These are phyloP conservation scores for Rhizophora apiculata DNA, from an alignment of 345 rosid species.

Conservation along the genomic window DNA sequence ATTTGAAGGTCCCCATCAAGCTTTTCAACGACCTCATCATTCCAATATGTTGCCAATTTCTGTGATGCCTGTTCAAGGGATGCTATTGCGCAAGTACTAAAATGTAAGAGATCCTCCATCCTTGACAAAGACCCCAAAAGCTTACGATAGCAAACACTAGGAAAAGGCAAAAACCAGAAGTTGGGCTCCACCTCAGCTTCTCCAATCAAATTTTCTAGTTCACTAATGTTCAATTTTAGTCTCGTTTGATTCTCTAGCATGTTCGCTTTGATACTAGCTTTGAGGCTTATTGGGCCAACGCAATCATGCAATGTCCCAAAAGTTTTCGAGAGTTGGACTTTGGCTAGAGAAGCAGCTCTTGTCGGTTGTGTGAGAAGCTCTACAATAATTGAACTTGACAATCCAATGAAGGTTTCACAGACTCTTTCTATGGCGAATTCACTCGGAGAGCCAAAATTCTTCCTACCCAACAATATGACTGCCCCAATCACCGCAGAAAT, in stretches of 20 bases:
- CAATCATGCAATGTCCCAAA: conserved; percentile 45
- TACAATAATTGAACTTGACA: conserved; percentile 61
- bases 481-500: conserved; percentile 83
- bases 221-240: conserved; percentile 39
- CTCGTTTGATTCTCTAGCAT: conserved; percentile 46
- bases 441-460: conserved; percentile 64
- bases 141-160: conserved; percentile 54
- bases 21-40: conserved; percentile 25
- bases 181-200: conserved; percentile 87
- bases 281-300: conserved; percentile 38
- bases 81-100: conserved; percentile 42
- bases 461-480: conserved; percentile 68
- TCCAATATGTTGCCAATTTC: conserved; percentile 31
- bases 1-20: conserved; percentile 49
- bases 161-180: conserved; percentile 79
- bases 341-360: conserved; percentile 70
- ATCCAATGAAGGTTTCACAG: conserved; percentile 75
- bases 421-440: conserved; percentile 89
- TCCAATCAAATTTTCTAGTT: conserved; percentile 48
- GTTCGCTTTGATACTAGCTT: conserved; percentile 23
- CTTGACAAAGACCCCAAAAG: conserved; percentile 51
- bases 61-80: conserved; percentile 45
- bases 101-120: conserved; percentile 58
- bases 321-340: conserved; percentile 45
- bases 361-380: conserved; percentile 64